Base-by-base conservation (phyloP, 768 basidiomycete genomes). In the Holtermannia corniformis region DNA sequence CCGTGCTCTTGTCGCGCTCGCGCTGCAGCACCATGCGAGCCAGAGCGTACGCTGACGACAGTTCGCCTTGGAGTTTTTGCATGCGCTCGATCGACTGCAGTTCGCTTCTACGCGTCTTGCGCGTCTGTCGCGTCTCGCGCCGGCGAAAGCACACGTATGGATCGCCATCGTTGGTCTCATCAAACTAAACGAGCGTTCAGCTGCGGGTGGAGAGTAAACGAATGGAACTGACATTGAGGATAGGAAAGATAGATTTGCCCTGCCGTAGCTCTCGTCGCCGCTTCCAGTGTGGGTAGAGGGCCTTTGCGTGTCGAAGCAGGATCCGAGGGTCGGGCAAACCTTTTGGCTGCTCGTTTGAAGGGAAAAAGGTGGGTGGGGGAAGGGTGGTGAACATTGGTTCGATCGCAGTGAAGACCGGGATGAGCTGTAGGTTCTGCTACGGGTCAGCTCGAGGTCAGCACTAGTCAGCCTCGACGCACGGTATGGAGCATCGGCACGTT, bases 81-180 rank as follows among this genome's bases (percentile, higher is more conserved):
- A 99, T 80, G 60, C 89, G 87, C 63, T 97, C 93, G 13, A 90
- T 84, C 16, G 84, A 88, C 1, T 86, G 85, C 10, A 82, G 83
- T 65, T 97, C 92, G 1, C 85, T 85, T 13, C 90, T 84, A 5
- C 93, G 82, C 7, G 93, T 96, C 75, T 97, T 97, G 57, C 95
- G 83, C 43, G 88, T 80, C 3, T 87, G 83, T 70, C 97, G 97
- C 72, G 86, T 84, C 70, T 97, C 93, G 50, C 92, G 84, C 55
- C 91, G 80, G 32, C 95, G 82, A 79, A 99, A 99, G 73, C 95
- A 99, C 43, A 96, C 86, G 58, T 96, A 97, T 0, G 93, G 92
- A 63, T 93, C 91, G 60, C 79, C 79, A 44, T 83, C 83, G 70
- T 95, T 90, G 19, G 85, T 79, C 74, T 96, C 92, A 70, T 97